Evolutionary conservation across 768 basidiomycete genomes (phyloP), one percentile per base, ranked within the genome.

Genomic region (Lyophyllum semitale): DNA sequence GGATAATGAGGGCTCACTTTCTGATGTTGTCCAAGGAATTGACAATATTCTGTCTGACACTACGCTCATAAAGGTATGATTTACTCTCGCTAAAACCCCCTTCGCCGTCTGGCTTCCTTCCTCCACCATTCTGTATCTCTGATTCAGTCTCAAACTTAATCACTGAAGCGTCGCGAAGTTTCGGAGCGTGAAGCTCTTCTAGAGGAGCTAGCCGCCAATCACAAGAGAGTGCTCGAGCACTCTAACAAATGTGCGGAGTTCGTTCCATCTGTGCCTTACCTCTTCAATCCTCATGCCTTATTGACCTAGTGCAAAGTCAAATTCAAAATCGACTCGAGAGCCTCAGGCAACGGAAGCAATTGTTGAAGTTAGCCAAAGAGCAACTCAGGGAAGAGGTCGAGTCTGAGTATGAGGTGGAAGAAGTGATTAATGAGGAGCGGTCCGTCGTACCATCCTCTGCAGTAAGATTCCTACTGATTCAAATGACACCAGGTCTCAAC

Each of bases 181-280:
- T 84, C 83, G 40, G 84, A 92, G 68, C 81, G 85, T 33, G 75
- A 87, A 63, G 77, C 78, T 55, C 77, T 75, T 59, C 69, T 91
- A 25, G 72, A 76, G 43, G 77, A 77, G 62, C 70, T 86, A n/a
- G 69, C 73, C 56, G 72, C 73, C 41, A 71, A 79, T 62, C 73
- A 72, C 40, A 68, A 65, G 15, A 65, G 63, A 6, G 75, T 85
- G 23, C 68, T 79, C 29, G 73, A 77, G 49, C 66, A 70, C 57
- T 76, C 75, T 37, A 67, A 78, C 51, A 68, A 75, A 58, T 71
- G 88, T 89, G 67, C 50, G 80, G 65, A 30, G 43, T n/a, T 38
- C 30, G 43, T n/a, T 38, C 49, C 43, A 5, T 12, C 38, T 51
- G 12, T 50, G 15, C 26, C 7, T 22, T 45, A 35, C 40, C 46